A percentile compares a stretch with the other conserved stretches of the same genome.
phyloP scores from a whole-genome alignment of 768 basidiomycete genomes.

The Dentipellis fragilis region DNA sequence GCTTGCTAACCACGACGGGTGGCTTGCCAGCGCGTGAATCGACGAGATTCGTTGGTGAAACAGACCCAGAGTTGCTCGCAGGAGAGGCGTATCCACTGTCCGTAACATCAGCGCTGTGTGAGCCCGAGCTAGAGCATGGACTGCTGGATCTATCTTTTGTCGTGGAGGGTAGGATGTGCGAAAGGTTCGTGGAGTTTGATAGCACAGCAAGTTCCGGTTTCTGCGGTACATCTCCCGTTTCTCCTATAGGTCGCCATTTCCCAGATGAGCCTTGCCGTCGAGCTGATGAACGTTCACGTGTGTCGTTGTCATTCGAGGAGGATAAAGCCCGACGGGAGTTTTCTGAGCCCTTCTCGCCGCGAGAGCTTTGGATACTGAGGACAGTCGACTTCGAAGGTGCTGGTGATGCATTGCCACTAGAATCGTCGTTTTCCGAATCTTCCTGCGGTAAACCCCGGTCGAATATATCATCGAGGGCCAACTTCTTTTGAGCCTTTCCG shows the following conservation, averaged over 20 bases:
- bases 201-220: neutral
- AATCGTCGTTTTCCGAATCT: neutral
- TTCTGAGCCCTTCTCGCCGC: neutral
- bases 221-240: neutral
- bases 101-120: neutral
- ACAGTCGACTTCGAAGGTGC: neutral
- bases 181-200: neutral
- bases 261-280: neutral
- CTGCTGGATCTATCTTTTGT: neutral
- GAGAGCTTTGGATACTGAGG: no score
- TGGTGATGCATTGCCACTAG: neutral
- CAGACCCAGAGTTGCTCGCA: neutral
- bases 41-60: neutral
- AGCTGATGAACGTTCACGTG: no score
- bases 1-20: neutral
- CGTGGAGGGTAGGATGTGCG: neutral
- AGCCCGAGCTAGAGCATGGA: neutral
- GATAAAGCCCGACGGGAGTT: neutral
- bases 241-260: neutral
- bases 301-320: neutral
- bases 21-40: neutral
- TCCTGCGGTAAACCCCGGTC: neutral
- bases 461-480: neutral
- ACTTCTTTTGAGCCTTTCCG: neutral
- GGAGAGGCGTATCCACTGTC: neutral